Conservation (phyloP, 495 filamentous ascomycete species). For the Talaromyces thailandensis region DNA sequence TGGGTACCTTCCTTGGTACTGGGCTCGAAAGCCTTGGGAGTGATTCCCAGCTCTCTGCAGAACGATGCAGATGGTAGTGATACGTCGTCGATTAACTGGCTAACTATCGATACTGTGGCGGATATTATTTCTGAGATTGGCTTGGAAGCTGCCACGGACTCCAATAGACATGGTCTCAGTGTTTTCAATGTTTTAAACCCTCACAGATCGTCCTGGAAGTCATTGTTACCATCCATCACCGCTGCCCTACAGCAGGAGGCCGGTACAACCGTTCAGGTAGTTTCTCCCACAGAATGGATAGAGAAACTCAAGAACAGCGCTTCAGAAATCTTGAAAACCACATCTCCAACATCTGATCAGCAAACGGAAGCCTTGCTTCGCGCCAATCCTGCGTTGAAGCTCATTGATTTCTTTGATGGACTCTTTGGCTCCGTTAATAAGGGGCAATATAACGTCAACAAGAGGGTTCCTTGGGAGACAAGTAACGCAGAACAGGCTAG, state of each 20-base stretch:
- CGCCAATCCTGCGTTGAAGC: constrained; percentile 16
- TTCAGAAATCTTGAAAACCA: not conserved
- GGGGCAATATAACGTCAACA: not conserved
- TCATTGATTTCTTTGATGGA: constrained; percentile 15
- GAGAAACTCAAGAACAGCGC: not conserved
- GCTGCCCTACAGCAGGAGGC: not conserved
- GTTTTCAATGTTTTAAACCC: constrained; percentile 22
- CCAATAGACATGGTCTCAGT: not conserved
- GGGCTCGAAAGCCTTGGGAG: constrained; percentile 12
- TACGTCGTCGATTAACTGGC: constrained; percentile 13
- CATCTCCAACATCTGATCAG: not conserved
- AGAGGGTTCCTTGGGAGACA: not conserved
- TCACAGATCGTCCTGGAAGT: constrained; percentile 9
- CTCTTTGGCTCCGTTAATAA: not conserved
- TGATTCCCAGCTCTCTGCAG: constrained; percentile 3
- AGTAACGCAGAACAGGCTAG: not conserved
- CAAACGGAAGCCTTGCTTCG: constrained; percentile 3
- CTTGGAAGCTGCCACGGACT: constrained; percentile 4
- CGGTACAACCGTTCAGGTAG: not conserved
- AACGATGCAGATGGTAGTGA: not conserved
- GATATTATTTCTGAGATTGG: constrained; percentile 18
- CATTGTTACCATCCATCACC: constrained; percentile 10
- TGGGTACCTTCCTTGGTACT: constrained; percentile 24
- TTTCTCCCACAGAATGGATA: constrained; percentile 14
- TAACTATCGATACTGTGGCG: constrained; percentile 14